Evolutionary conservation across 2,329 filamentous ascomycete species (phyloP).

Genomic region (Daldinia eschscholtzii): DNA sequence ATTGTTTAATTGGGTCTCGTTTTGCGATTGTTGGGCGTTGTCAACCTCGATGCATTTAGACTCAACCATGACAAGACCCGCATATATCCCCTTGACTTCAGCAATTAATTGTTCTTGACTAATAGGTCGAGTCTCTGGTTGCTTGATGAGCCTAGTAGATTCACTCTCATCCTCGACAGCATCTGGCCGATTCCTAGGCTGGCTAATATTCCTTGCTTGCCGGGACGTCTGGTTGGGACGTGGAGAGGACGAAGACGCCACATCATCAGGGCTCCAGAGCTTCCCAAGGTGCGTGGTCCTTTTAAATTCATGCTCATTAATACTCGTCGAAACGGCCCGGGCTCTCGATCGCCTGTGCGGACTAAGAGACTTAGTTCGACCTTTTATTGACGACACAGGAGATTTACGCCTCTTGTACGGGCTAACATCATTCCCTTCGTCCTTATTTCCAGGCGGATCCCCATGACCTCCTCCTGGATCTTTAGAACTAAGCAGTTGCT

Average conservation of each 20-base stretch:
- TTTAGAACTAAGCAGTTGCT: constrained; percentile 18
- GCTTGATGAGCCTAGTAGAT: constrained; percentile 44
- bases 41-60: constrained; percentile 88
- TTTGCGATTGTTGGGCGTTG: constrained; percentile 66
- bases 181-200: constrained; percentile 35
- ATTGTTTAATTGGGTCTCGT: constrained; percentile 61
- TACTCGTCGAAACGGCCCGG: constrained; percentile 29
- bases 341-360: constrained; percentile 45
- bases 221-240: constrained; percentile 23
- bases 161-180: constrained; percentile 31
- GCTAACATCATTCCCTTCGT: constrained; percentile 30
- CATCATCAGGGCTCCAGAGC: constrained; percentile 46
- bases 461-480: constrained; percentile 21
- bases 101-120: constrained; percentile 82
- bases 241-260: constrained; percentile 23
- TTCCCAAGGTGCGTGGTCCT: constrained; percentile 41
- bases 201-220: constrained; percentile 12
- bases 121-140: constrained; percentile 66
- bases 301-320: constrained; percentile 46
- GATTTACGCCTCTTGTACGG: constrained; percentile 45
- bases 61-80: constrained; percentile 87
- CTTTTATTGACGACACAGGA: constrained; percentile 29
- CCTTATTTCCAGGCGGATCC: constrained; percentile 15
- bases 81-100: constrained; percentile 87
- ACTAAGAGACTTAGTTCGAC: constrained; percentile 40